Evolutionary conservation across 495 filamentous ascomycete species (phyloP).

Genomic region (Trichoderma parareesei): DNA sequence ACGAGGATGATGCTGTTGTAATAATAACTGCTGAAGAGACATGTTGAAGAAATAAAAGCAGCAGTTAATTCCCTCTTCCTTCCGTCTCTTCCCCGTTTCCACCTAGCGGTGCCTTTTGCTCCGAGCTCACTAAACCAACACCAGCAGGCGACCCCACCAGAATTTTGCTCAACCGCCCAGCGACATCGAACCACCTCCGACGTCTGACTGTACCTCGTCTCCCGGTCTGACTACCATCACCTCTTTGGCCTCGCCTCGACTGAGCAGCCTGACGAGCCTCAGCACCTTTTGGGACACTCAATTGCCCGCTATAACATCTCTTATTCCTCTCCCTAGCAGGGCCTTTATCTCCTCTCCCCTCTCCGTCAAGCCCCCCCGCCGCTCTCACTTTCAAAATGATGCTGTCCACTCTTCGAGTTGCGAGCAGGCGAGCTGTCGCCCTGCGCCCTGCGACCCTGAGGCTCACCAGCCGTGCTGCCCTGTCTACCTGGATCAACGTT

Average conservation of each 20-base stretch:
- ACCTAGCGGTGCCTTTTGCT: neutral
- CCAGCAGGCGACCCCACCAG: neutral
- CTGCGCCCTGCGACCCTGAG: slow-evolving; percentile 1
- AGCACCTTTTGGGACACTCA: neutral
- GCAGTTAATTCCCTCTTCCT: no score
- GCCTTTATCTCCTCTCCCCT: neutral
- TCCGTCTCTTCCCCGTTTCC: neutral
- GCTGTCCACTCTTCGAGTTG: slow-evolving; percentile 10
- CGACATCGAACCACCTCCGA: neutral
- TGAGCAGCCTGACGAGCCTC: no score
- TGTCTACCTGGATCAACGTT: slow-evolving; percentile 78
- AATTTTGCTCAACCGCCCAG: neutral
- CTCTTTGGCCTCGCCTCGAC: neutral
- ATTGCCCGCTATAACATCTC: neutral
- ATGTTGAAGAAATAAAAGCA: no score
- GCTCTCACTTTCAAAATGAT: neutral
- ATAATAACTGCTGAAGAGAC: no score
- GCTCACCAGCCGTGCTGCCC: slow-evolving; percentile 1
- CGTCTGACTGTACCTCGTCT: slow-evolving; percentile 1
- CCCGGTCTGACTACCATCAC: neutral
- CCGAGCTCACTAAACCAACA: neutral
- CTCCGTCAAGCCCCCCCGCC: neutral
- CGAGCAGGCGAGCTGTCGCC: neutral
- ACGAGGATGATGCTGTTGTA: no score
- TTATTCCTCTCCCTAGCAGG: neutral